Evolutionary conservation across 257 asterid species (phyloP), one percentile per base, ranked within the genome.

Genomic region (Orobanche coerulescens): DNA sequence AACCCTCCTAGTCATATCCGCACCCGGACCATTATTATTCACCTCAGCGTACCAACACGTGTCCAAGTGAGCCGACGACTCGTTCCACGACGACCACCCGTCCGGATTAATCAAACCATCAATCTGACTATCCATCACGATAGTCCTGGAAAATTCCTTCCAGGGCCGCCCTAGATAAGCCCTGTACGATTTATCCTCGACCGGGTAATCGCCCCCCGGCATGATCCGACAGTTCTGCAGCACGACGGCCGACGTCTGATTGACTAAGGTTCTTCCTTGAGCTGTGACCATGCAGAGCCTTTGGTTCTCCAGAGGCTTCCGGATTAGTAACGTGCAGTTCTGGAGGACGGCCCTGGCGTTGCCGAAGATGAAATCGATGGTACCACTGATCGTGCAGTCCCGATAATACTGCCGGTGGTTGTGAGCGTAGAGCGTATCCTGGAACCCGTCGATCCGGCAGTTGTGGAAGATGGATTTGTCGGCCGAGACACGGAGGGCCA

Each of bases 301-400:
- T 43, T 83, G 93, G 57, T 69, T 71, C 2, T 61, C 71, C 0
- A 77, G 20, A 0, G 95, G 93, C 68, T 81, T 81, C 8, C 95
- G 49, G 16, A 86, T 80, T 1, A 70, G 13, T 3, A 86, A 0
- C 0, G 69, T 79, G 73, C 95, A 86, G 70, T 82, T 82, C 24
- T 86, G 90, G 22, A 88, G 72, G 7, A 88, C 78, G 23, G 95
- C 90, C 1, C 69, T 68, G 2, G 85, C 92, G 44, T 85, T 77
- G 60, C 95, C 95, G 34, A 89, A 89, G 37, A 86, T 72, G 82
- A 89, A 89, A 76, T 89, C 96, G 30, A 89, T 73, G 52, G 96
- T 86, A 63, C 96, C 96, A 14, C 73, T 68, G 36, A 85, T 85
- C 73, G 61, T 70, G 81, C 96, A 88, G 64, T 88, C 87, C 2